Evolutionary conservation across 1,139 yeast species (phyloP), one percentile per base, ranked within the genome.

Genomic region (Diutina siamensis): DNA sequence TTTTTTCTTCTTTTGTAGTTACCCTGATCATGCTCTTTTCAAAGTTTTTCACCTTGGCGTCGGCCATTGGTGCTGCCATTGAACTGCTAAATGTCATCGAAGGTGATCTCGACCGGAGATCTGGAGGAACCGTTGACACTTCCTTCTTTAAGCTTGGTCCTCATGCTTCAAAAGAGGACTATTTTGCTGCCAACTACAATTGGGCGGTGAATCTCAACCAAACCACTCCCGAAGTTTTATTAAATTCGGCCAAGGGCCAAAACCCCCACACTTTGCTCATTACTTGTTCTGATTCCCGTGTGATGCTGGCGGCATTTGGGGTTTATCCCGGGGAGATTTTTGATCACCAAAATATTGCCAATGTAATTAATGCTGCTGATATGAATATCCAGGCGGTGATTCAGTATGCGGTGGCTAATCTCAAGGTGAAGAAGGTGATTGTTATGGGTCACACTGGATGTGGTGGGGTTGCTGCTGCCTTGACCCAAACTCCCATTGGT

Each of bases 331-430:
- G 42, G 33, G 42, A 38, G 15, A 38, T 38, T n/a, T 38, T 38
- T 17, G 42, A 38, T n/a, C 42, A 38, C 32, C 25, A 38, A 18
- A 25, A 38, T 15, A 38, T 38, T 17, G 42, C 42, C 42, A 38
- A 38, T 15, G 42, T 38, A 10, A 25, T 38, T 15, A 25, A 10
- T 1, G 20, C 42, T 18, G 17, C 12, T 10, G 42, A 38, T 25
- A 38, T 38, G 19, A 38, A 38, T 27, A n/a, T 20, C 19, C 42
- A 38, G 15, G 42, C 42, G 42, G 42, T 38, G 33, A 17, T 38
- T n/a, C 42, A 38, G 32, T 38, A 38, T 15, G 42, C 42, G 22
- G 42, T 38, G 42, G 42, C 13, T 2, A 38, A 38, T 20, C 15
- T 38, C 8, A 25, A 38, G 32, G 42, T 38, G 20, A 38, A 38